These are phyloP conservation scores for Cylindrotheca fusiformis DNA, from an alignment of 108 stramenopile species.

Conservation along the genomic window DNA sequence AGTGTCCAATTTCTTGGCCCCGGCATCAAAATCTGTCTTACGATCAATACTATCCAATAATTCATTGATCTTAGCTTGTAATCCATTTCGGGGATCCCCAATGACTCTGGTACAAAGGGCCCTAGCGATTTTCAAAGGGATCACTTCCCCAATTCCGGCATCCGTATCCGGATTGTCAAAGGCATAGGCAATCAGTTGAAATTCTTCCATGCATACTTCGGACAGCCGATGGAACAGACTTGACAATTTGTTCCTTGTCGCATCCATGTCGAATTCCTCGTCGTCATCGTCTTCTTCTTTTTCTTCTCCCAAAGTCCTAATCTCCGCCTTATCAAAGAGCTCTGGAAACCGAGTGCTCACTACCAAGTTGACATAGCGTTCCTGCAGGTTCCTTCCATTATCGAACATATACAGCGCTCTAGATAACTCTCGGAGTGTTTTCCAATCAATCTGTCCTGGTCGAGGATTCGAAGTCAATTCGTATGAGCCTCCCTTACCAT, in stretches of 20 bases:
- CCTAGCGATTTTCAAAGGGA: slow-evolving; percentile 72
- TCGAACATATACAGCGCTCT: slow-evolving; percentile 72
- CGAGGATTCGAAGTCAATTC: slow-evolving; percentile 61
- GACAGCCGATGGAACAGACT: slow-evolving; percentile 78
- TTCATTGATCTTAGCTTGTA: slow-evolving; percentile 78
- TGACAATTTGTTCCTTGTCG: slow-evolving; percentile 65
- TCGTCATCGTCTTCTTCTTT: slow-evolving; percentile 41
- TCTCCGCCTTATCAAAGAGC: slow-evolving; percentile 42
- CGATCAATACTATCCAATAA: slow-evolving; percentile 79
- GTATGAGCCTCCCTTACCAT: slow-evolving; percentile 65
- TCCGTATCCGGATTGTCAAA: slow-evolving; percentile 55
- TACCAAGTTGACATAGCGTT: slow-evolving; percentile 77
- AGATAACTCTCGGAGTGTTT: slow-evolving; percentile 61
- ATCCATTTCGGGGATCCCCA: slow-evolving; percentile 74
- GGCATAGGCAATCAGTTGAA: slow-evolving; percentile 79
- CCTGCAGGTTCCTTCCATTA: slow-evolving; percentile 63
- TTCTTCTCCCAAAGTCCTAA: slow-evolving; percentile 22
- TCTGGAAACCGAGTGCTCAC: slow-evolving; percentile 75
- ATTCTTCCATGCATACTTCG: slow-evolving; percentile 83
- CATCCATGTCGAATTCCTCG: slow-evolving; percentile 67
- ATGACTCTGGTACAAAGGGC: slow-evolving; percentile 75
- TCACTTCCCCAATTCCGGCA: slow-evolving; percentile 52
- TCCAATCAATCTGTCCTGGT: slow-evolving; percentile 66
- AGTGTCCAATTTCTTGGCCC: slow-evolving; percentile 83
- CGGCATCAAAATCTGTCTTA: slow-evolving; percentile 74